These are phyloP conservation scores for Tetrapisispora arboricola DNA, from an alignment of 805 yeast genomes.

Conservation along the genomic window DNA sequence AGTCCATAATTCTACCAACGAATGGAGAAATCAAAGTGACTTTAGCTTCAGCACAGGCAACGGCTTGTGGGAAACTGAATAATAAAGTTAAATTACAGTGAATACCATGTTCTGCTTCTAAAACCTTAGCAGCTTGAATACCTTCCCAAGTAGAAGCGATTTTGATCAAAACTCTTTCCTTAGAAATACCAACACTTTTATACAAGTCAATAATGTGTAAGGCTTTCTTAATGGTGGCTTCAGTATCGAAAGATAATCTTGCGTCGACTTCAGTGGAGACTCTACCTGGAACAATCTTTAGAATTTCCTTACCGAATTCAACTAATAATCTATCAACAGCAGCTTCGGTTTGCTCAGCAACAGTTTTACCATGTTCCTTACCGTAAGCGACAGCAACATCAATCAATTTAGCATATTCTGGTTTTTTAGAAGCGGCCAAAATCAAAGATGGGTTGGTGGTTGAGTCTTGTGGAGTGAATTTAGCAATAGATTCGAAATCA, in stretches of 20 bases:
- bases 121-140: slow-evolving; percentile 94
- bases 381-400: slow-evolving; percentile 88
- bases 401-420: slow-evolving; percentile 79
- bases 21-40: slow-evolving; percentile 96
- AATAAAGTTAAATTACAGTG: slow-evolving; percentile 93
- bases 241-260: slow-evolving; percentile 90
- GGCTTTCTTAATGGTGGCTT: slow-evolving; percentile 90
- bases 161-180: slow-evolving; percentile 90
- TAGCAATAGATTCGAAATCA: slow-evolving; percentile 95
- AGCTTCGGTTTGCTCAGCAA: slow-evolving; percentile 53
- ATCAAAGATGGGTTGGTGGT: slow-evolving; percentile 98
- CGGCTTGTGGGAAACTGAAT: slow-evolving; percentile 95
- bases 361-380: slow-evolving; percentile 45
- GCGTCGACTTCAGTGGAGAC: slow-evolving; percentile 99
- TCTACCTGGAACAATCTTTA: slow-evolving; percentile 95
- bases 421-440: slow-evolving; percentile 86
- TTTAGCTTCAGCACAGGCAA: slow-evolving; percentile 96
- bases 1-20: slow-evolving; percentile 97
- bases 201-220: slow-evolving; percentile 80
- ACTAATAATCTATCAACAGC: slow-evolving; percentile 91
- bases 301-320: slow-evolving; percentile 90
- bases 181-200: slow-evolving; percentile 71
- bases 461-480: slow-evolving; percentile 98
- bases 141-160: slow-evolving; percentile 99
- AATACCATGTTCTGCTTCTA: slow-evolving; percentile 81